These are phyloP conservation scores for Paecilomyces sp. DNA, from an alignment of 2,329 filamentous ascomycete species.

Conservation along the genomic window DNA sequence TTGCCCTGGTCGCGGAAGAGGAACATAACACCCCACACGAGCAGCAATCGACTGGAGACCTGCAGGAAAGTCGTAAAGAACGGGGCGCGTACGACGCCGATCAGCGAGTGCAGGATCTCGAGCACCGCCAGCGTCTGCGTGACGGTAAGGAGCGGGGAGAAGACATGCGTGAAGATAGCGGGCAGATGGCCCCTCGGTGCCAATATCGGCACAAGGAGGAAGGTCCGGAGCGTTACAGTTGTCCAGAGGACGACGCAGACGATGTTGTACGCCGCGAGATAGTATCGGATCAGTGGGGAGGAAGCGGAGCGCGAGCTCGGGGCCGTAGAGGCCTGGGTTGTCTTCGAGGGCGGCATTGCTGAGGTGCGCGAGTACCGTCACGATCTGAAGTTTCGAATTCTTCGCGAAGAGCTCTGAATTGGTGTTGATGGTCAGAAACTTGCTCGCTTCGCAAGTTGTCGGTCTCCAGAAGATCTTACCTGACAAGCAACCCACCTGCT, in stretches of 20 bases:
- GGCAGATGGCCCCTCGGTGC: conserved; percentile 42
- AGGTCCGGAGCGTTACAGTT: conserved; percentile 63
- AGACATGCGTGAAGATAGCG: conserved; percentile 40
- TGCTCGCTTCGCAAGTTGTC: background rate
- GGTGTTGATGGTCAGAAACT: background rate
- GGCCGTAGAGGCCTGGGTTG: conserved; percentile 8
- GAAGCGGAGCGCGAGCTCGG: conserved; percentile 15
- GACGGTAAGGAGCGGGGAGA: conserved; percentile 40
- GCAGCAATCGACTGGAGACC: conserved; percentile 75
- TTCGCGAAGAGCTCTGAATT: background rate
- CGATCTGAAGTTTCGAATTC: background rate
- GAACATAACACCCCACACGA: conserved; percentile 79
- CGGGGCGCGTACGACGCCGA: conserved; percentile 78
- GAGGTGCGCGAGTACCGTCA: background rate
- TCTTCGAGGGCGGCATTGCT: conserved; percentile 8
- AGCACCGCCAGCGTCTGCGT: conserved; percentile 78
- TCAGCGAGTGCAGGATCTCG: conserved; percentile 73
- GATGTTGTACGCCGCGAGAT: conserved; percentile 82
- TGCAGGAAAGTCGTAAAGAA: conserved; percentile 83
- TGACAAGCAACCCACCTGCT: too few relatives aligned
- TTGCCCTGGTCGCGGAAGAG: conserved; percentile 62
- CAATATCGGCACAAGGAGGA: conserved; percentile 47
- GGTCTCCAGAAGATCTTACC: too few relatives aligned
- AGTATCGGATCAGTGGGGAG: conserved; percentile 51
- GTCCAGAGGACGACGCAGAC: conserved; percentile 70